A percentile compares a stretch with the other conserved stretches of the same genome.
These are phyloP conservation scores for Aspergillus ochraceoroseus DNA, from an alignment of 2,329 filamentous ascomycete genomes.

Conservation along the genomic window DNA sequence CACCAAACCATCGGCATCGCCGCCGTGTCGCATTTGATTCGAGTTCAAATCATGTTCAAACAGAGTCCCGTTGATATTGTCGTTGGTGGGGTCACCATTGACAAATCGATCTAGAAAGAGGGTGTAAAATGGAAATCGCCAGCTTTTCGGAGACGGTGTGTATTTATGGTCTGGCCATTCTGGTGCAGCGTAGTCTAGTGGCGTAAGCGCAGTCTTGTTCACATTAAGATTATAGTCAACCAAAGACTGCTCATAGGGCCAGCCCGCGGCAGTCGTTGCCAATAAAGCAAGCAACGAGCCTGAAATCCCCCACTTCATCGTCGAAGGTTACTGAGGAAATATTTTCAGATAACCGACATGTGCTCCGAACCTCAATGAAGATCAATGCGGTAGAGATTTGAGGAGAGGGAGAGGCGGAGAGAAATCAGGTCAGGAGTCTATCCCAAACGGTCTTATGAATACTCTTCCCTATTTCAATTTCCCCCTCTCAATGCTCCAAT, in stretches of 20 bases:
- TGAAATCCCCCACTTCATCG: slow-evolving; percentile 32
- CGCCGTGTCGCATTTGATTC: slow-evolving; percentile 60
- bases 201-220: slow-evolving; percentile 53
- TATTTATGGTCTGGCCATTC: slow-evolving; percentile 53
- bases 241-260: slow-evolving; percentile 49
- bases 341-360: slow-evolving; percentile 22
- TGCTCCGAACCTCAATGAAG: slow-evolving; percentile 14
- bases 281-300: slow-evolving; percentile 29
- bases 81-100: slow-evolving; percentile 61
- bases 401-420: neutral
- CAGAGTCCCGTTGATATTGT: slow-evolving; percentile 56
- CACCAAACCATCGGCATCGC: slow-evolving; percentile 54
- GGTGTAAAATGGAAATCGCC: slow-evolving; percentile 63
- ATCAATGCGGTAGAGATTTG: neutral
- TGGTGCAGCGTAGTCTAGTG: slow-evolving; percentile 55
- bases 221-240: slow-evolving; percentile 58
- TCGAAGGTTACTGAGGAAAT: slow-evolving; percentile 16
- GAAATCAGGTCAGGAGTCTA: neutral
- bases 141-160: slow-evolving; percentile 54
- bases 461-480: slow-evolving; percentile 12
- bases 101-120: slow-evolving; percentile 61
- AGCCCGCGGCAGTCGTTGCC: slow-evolving; percentile 25
- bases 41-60: slow-evolving; percentile 58
- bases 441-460: slow-evolving; percentile 3
- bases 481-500: neutral